These are phyloP conservation scores for Coniochaeta prunicola DNA, from an alignment of 2,329 filamentous ascomycete genomes.

Conservation along the genomic window DNA sequence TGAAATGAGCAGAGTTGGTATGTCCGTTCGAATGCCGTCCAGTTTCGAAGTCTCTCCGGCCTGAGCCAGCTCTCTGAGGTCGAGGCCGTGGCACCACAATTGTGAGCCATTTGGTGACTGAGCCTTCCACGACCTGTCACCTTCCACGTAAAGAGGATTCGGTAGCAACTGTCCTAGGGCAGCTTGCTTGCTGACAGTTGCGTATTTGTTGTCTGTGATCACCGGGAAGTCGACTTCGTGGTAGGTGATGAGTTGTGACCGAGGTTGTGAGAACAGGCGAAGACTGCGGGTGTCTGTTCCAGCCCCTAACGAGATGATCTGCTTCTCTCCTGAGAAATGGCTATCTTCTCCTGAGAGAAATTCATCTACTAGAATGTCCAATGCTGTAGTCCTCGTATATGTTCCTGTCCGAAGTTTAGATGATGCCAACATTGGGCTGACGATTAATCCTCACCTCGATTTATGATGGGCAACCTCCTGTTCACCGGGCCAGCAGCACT, in stretches of 20 bases:
- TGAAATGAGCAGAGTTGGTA: constrained; percentile 81
- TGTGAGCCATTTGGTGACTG: constrained; percentile 29
- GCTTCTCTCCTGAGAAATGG: constrained; percentile 37
- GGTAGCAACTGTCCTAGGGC: constrained; percentile 30
- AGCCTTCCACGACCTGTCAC: constrained; percentile 29
- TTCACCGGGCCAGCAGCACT: constrained; percentile 35
- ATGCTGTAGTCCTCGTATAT: constrained; percentile 79
- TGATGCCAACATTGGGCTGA: background rate
- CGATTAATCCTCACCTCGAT: constrained; percentile 58
- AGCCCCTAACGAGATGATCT: constrained; percentile 88
- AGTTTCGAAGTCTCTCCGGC: constrained; percentile 16
- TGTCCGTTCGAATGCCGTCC: constrained; percentile 39
- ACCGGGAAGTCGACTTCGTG: constrained; percentile 87
- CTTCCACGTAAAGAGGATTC: constrained; percentile 19
- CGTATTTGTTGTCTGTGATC: constrained; percentile 63
- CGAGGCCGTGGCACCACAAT: constrained; percentile 57
- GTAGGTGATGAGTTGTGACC: constrained; percentile 52
- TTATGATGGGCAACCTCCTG: constrained; percentile 82
- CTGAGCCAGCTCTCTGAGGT: constrained; percentile 55
- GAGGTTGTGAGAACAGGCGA: constrained; percentile 51
- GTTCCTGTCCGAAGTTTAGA: constrained; percentile 73
- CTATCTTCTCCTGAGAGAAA: constrained; percentile 50
- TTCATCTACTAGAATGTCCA: constrained; percentile 67
- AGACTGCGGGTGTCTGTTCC: constrained; percentile 90
- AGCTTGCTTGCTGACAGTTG: constrained; percentile 39